Percentiles rank a stretch among this genome's conserved stretches.
phyloP scores from a whole-genome alignment of 2,329 filamentous ascomycete species.

The Fusarium solani-melongenae region DNA sequence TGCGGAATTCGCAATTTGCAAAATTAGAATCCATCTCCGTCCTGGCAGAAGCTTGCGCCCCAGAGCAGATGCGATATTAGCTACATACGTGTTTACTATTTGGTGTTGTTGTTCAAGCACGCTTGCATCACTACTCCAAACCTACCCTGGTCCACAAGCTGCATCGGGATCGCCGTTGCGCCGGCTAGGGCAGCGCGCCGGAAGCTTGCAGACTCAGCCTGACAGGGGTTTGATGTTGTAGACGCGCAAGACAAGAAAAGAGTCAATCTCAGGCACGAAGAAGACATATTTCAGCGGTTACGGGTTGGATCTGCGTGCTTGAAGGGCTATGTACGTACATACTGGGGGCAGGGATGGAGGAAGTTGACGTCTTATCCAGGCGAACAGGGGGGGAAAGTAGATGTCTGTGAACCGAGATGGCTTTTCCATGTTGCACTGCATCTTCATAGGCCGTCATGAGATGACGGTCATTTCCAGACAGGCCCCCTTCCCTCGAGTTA shows the following conservation, averaged over 20 bases:
- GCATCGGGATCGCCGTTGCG: slow-evolving; percentile 42
- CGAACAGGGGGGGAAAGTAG: neutral
- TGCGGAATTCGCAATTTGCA: neutral
- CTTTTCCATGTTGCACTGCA: neutral
- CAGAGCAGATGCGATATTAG: neutral
- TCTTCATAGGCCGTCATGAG: slow-evolving; percentile 1
- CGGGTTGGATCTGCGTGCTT: slow-evolving; percentile 19
- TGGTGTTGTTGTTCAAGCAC: slow-evolving; percentile 1
- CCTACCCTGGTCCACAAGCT: slow-evolving; percentile 15
- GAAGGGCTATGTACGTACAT: neutral
- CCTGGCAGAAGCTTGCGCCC: neutral
- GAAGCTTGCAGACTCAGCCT: slow-evolving; percentile 32
- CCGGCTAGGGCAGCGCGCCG: slow-evolving; percentile 26
- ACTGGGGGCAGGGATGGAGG: slow-evolving; percentile 12
- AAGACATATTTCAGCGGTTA: neutral
- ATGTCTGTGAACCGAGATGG: neutral
- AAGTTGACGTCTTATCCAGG: slow-evolving; percentile 5
- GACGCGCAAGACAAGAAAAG: neutral
- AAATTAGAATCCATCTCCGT: neutral
- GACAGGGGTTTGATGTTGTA: slow-evolving; percentile 29
- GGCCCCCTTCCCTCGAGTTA: neutral
- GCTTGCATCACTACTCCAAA: slow-evolving; percentile 2
- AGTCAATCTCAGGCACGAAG: neutral
- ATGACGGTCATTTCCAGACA: slow-evolving; percentile 8
- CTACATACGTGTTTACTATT: neutral